Evolutionary conservation across 176 grass and related monocot genomes (phyloP), one percentile per base, ranked within the genome.

Genomic region (Luzula sylvatica): DNA sequence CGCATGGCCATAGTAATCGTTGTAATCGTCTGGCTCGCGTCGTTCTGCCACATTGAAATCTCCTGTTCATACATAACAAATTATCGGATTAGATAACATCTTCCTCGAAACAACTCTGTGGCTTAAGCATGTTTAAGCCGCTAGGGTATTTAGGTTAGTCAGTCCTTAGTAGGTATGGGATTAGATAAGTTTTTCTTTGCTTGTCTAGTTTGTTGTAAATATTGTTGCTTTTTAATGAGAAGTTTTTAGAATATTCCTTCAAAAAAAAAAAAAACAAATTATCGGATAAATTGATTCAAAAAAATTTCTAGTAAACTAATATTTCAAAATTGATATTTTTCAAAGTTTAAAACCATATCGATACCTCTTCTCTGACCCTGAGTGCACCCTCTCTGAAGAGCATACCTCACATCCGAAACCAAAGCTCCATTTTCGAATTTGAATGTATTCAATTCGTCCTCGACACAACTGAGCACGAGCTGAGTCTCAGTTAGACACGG

Each of bases 381-480:
- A 32, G 23, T 63, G 18, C 58, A 63, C 4, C 58, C 58, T 63
- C 58, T 18, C 58, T 63, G 42, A 17, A 63, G 15, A 0, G 58
- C 58, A 0, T 63, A 63, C 7, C 58, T 38, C 1, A 63, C 35
- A 48, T 63, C 58, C 1, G 42, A 29, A 48, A 63, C 42, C 38
- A 17, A 19, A 0, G 58, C 42, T 9, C 58, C 58, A 12, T 63
- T 25, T 48, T 47, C 40, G 25, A 63, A 63, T 30, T 1, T 12
- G 22, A 63, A 63, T 47, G 58, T 63, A 27, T 63, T 63, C 24
- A 63, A n/a, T 27, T 63, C 58, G 28, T 63, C 58, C 46, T 63
- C 58, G 13, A 63, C 58, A 19, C 58, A 63, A 25, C 58, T 63
- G 9, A 63, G 58, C 42, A 63, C 58, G 26, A 63, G 58, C 25